Evolutionary conservation across 345 rosid genomes (phyloP), one percentile per base, ranked within the genome.

Genomic region (Moringa oleifera): DNA sequence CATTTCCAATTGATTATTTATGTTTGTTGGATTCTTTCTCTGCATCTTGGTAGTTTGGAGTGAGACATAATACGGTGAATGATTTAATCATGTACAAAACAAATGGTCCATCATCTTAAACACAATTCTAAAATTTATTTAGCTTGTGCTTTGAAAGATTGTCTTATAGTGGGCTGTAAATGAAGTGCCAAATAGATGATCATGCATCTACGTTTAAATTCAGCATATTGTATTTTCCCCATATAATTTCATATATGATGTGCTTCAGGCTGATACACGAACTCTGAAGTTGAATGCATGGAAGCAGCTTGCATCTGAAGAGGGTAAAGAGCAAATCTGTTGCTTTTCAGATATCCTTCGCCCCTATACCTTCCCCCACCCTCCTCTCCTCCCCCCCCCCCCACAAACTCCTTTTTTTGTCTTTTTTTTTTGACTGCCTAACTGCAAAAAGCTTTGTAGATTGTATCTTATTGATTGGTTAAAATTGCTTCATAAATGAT

Each of bases 261-360:
- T 60, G 59, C 73, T 80, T 72, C 85, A 93, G 98, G 89, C 84
- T 21, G 87, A 88, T 74, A 79, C 92, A 65, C 79, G 83, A 70
- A 71, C 81, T 68, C 62, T 90, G 71, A 90, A 88, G 87, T 78
- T 90, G 72, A 85, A 85, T 72, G 89, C 87, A 45, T 93, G 97
- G 97, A 85, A 88, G 69, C 95, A 88, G 79, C 92, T 93, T 59
- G 96, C 98, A 62, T 55, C 71, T 20, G 98, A 93, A 82, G 96
- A 93, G 77, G 97, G 98, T 89, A 74, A 73, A 41, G 9, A 9
- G 16, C 47, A 41, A 41, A 5, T 41, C 47, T 41, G 6, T 41
- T 41, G 12, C 47, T 11, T 41, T 41, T 41, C 1, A 41, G 12
- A 41, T 41, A 16, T 41, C 12, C 1, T 11, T n/a, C n/a, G n/a